A percentile compares a stretch with the other conserved stretches of the same genome.
phyloP scores from a whole-genome alignment of 2,329 filamentous ascomycete genomes.

The Venturia pyrina region DNA sequence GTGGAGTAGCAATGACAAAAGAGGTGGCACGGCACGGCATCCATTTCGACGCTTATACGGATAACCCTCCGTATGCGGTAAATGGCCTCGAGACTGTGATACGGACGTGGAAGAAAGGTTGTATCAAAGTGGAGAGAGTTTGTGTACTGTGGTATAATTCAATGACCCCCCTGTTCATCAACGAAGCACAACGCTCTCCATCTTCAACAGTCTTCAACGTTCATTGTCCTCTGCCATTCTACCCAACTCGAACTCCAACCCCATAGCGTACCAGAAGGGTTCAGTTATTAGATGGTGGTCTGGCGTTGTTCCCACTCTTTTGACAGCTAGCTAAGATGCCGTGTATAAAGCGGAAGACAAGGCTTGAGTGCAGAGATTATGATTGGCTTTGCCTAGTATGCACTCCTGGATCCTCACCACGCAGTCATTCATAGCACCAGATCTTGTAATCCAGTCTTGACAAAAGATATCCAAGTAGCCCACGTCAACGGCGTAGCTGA shows the following conservation, averaged over 20 bases:
- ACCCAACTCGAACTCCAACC: background rate
- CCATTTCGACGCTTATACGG: background rate
- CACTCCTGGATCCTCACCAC: background rate
- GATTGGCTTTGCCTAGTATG: background rate
- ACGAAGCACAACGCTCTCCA: background rate
- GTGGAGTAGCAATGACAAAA: slow-evolving; percentile 1
- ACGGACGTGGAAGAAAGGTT: background rate
- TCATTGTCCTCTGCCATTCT: background rate
- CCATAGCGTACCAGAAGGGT: background rate
- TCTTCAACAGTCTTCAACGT: background rate
- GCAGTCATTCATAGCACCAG: background rate
- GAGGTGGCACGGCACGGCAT: slow-evolving; percentile 3
- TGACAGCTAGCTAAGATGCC: background rate
- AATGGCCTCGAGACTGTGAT: background rate
- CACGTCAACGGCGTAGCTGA: slow-evolving; percentile 1
- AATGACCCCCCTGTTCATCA: background rate
- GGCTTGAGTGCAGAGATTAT: background rate
- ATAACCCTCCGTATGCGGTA: background rate
- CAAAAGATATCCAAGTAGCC: background rate
- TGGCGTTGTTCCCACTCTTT: slow-evolving; percentile 1
- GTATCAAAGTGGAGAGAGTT: background rate
- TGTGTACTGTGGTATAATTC: background rate
- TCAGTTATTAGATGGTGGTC: background rate
- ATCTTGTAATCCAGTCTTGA: background rate
- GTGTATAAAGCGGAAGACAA: background rate